Evolutionary conservation across 2,329 filamentous ascomycete genomes (phyloP).

Genomic region (Parascedosporium putredinis): DNA sequence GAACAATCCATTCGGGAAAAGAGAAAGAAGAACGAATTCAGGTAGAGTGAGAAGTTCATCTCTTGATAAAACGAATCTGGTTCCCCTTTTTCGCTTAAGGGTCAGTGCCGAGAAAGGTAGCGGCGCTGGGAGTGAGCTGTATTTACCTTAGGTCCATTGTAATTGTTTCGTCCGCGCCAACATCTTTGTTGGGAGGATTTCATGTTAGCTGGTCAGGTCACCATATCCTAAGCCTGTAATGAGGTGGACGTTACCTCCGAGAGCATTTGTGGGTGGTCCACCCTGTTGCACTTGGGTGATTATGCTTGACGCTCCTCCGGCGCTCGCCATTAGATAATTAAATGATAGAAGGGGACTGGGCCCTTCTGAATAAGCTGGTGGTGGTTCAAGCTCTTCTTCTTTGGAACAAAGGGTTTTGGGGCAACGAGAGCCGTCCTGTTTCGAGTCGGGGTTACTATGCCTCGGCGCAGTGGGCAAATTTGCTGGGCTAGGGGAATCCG

Average conservation of each 20-base stretch:
- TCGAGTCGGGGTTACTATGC: not conserved
- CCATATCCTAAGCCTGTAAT: too few relatives aligned
- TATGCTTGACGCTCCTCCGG: conserved; percentile 94
- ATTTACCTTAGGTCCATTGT: conserved; percentile 83
- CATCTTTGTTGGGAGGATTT: conserved; percentile 40
- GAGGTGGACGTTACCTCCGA: conserved; percentile 82
- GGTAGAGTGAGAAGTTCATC: conserved; percentile 92
- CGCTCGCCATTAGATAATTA: conserved; percentile 94
- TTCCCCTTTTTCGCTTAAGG: conserved; percentile 51
- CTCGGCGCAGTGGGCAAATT: conserved; percentile 34
- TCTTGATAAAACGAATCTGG: conserved; percentile 83
- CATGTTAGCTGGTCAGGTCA: too few relatives aligned
- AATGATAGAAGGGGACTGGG: conserved; percentile 87
- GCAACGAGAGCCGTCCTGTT: not conserved
- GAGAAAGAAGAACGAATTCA: conserved; percentile 92
- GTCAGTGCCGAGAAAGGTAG: conserved; percentile 17
- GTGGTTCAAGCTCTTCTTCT: conserved; percentile 77
- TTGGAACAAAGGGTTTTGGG: conserved; percentile 38
- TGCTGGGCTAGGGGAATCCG: conserved; percentile 41
- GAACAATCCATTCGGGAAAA: conserved; percentile 96
- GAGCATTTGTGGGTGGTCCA: conserved; percentile 76
- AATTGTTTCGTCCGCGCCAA: conserved; percentile 85
- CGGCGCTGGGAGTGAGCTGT: not conserved
- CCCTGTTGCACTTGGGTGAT: conserved; percentile 98
- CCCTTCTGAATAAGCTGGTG: conserved; percentile 92